A percentile compares a stretch with the other conserved stretches of the same genome.
Conservation (phyloP, 345 rosid species). For the Ailanthus altissimus region DNA sequence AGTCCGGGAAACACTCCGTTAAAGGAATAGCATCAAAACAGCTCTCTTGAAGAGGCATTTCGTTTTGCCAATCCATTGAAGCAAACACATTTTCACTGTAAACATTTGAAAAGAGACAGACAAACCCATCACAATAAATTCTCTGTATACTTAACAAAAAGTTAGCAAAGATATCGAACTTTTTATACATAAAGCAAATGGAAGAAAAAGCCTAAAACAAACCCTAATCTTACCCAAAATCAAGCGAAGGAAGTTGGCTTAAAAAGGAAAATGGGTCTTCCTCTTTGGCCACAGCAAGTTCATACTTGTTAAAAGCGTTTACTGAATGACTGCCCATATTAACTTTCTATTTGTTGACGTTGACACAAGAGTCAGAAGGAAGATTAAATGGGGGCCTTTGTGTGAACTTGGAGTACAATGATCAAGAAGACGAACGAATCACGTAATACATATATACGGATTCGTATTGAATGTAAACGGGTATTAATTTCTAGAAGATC, state of each 20-base stretch:
- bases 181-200: too few relatives aligned
- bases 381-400: too few relatives aligned
- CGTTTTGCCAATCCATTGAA: slow-evolving; percentile 30
- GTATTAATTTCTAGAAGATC: slow-evolving; percentile 15
- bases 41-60: slow-evolving; percentile 27
- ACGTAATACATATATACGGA: neutral
- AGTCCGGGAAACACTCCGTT: slow-evolving; percentile 22
- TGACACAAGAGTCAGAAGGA: neutral
- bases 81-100: slow-evolving; percentile 24
- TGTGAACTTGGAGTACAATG: neutral
- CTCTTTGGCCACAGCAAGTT: slow-evolving; percentile 21
- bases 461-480: neutral
- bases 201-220: neutral
- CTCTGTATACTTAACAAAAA: too few relatives aligned
- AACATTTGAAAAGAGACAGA: neutral
- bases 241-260: slow-evolving; percentile 19
- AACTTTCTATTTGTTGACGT: neutral
- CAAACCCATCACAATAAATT: too few relatives aligned
- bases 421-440: neutral
- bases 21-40: slow-evolving; percentile 25
- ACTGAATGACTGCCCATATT: neutral
- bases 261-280: slow-evolving; percentile 32
- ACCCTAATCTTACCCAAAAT: slow-evolving; percentile 31
- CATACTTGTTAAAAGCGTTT: neutral
- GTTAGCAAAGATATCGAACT: too few relatives aligned